These are phyloP conservation scores for Adiantum capillusveneris DNA, from an alignment of 75 land plant species.

Conservation along the genomic window DNA sequence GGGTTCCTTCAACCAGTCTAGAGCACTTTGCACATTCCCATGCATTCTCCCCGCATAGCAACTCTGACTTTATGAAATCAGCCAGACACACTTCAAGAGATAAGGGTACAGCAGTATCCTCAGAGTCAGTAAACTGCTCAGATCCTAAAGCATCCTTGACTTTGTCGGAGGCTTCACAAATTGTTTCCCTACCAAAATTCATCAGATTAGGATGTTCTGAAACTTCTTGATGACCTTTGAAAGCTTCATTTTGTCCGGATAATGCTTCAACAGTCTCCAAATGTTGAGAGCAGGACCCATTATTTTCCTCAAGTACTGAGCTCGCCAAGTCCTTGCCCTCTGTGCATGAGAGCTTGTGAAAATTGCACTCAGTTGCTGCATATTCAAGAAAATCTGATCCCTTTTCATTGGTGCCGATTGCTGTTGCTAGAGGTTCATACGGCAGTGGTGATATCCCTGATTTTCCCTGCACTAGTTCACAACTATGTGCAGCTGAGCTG, in stretches of 20 bases:
- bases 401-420: no score
- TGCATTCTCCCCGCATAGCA: conserved; percentile 75
- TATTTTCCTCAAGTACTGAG: no score
- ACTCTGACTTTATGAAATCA: conserved; percentile 66
- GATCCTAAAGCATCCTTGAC: conserved; percentile 45
- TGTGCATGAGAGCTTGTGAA: no score
- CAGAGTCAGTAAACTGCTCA: conserved; percentile 59
- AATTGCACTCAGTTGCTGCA: no score
- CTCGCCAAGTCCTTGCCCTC: no score
- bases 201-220: background rate
- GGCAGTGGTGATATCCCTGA: no score
- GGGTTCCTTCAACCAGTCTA: conserved; percentile 2
- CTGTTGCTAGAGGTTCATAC: no score
- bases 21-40: conserved; percentile 89
- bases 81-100: conserved; percentile 70
- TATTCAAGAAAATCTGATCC: no score
- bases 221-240: background rate
- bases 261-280: no score
- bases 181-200: conserved; percentile 4
- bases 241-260: background rate
- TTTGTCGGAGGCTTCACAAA: conserved; percentile 30
- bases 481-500: no score
- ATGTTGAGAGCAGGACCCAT: no score
- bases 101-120: conserved; percentile 38
- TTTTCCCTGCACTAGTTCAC: no score